Evolutionary conservation across 2,329 filamentous ascomycete genomes (phyloP).

Genomic region (Microcera coccophila): DNA sequence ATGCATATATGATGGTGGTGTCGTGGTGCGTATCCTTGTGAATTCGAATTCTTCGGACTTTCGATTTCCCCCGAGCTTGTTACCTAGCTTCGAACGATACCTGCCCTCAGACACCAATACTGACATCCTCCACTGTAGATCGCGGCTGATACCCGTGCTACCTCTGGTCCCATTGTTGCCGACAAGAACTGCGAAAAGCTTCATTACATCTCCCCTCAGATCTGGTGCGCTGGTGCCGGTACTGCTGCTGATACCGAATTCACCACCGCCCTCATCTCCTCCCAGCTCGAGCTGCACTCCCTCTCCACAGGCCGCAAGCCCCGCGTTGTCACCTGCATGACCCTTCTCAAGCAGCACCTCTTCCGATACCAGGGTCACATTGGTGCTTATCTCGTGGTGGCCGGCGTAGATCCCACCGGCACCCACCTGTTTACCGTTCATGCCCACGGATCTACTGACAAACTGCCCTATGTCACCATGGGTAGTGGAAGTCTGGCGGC

Average conservation of each 20-base stretch:
- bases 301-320: slow-evolving; percentile 95
- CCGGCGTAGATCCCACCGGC: slow-evolving; percentile 93
- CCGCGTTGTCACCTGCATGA: slow-evolving; percentile 98
- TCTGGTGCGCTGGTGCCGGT: slow-evolving; percentile 98
- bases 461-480: slow-evolving; percentile 99
- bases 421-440: slow-evolving; percentile 96
- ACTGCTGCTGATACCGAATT: slow-evolving; percentile 99
- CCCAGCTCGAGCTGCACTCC: slow-evolving; percentile 94
- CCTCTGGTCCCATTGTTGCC: slow-evolving; percentile 94
- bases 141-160: slow-evolving; percentile 95
- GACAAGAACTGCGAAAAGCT: slow-evolving; percentile 99
- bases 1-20: slow-evolving; percentile 92
- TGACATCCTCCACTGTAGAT: slow-evolving; percentile 54
- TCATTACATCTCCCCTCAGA: slow-evolving; percentile 96
- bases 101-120: slow-evolving; percentile 4
- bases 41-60: background rate
- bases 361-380: slow-evolving; percentile 98
- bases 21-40: slow-evolving; percentile 63
- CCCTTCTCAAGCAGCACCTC: slow-evolving; percentile 97
- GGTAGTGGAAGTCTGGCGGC: slow-evolving; percentile 91
- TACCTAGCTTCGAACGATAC: background rate
- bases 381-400: slow-evolving; percentile 94
- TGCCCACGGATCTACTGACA: slow-evolving; percentile 96
- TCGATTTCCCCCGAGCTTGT: background rate
- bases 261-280: slow-evolving; percentile 97